Base-by-base conservation (phyloP, 2,329 filamentous ascomycete genomes). In the Trichophyton mentagrophytes region DNA sequence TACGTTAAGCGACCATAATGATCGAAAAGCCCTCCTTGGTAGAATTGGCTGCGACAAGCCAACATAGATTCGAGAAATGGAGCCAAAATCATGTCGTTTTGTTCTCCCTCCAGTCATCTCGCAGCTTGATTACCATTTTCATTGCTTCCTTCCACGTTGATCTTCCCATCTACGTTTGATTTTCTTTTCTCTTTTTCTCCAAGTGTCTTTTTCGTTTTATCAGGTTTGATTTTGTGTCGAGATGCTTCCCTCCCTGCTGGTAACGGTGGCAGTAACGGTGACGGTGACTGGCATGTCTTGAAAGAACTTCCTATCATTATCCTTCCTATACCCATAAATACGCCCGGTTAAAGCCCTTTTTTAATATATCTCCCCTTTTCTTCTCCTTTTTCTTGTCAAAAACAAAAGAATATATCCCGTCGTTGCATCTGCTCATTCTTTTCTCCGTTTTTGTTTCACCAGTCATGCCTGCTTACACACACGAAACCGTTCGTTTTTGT, bases 1-100 rank as follows among this genome's bases (percentile, higher is more conserved):
- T 55, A 72, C 69, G 36, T 69, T 75, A 59, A 68, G 68, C 40
- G 73, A 75, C 53, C 73, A 73, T 61, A 73, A 71, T 64, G 74
- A 76, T 56, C 70, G 72, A 38, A 72, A 71, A 63, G 67, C 69
- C 51, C 65, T 72, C 42, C 64, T 71, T 38, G 68, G 69, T 25
- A 61, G 69, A 40, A 71, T 71, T 57, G 69, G 70, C 7, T 71
- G 70, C 56, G 70, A 71, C 57, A 71, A 71, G 47, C 64, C 65
- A 17, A 56, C 63, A 46, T 66, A 60, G 55, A 57, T 33, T 27
- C 20, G 13, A 33, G 33, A 33, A 38, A 38, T 38, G 33, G 33
- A 13, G 13, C 33, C 11, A 38, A 38, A 13, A 38, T 13, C 11
- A 38, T 36, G 51, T 27, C 51, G 51, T 57, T 40, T 57, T 13